phyloP scores from a whole-genome alignment of 768 basidiomycete species.

The Trametes sanguinea region DNA sequence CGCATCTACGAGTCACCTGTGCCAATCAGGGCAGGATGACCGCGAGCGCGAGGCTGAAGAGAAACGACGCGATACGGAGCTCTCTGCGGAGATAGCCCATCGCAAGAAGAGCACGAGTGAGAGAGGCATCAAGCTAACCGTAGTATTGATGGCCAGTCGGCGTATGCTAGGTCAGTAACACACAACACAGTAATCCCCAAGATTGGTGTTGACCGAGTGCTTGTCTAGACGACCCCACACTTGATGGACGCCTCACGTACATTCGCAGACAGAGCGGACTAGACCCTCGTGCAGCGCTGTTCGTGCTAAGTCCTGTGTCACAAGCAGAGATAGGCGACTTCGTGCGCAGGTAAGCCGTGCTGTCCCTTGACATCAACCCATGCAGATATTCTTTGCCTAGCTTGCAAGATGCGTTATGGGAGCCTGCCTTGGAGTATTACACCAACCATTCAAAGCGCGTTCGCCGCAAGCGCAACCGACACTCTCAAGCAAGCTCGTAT shows the following conservation, averaged over 20 bases:
- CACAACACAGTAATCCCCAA: no score
- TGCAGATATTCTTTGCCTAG: conserved; percentile 38
- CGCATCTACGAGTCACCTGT: conserved; percentile 77
- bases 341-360: conserved; percentile 63
- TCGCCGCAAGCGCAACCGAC: conserved; percentile 82
- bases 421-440: conserved; percentile 92
- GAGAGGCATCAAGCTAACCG: conserved; percentile 90
- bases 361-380: no score
- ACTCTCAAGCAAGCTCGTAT: conserved; percentile 62
- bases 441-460: conserved; percentile 91
- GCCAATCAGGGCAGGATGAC: conserved; percentile 43
- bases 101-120: conserved; percentile 82
- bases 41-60: conserved; percentile 68
- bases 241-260: conserved; percentile 83
- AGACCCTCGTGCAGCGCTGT: conserved; percentile 89
- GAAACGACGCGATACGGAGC: conserved; percentile 66
- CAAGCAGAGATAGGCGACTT: conserved; percentile 87
- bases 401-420: conserved; percentile 86
- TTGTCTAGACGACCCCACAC: conserved; percentile 71
- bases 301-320: conserved; percentile 92
- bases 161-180: conserved; percentile 73
- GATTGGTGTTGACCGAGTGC: no score
- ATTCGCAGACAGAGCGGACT: conserved; percentile 87
- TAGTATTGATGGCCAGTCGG: conserved; percentile 89
- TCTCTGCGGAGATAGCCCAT: conserved; percentile 77